Evolutionary conservation across 2,329 filamentous ascomycete species (phyloP), one percentile per base, ranked within the genome.

Genomic region (Ramichloridium luteum): DNA sequence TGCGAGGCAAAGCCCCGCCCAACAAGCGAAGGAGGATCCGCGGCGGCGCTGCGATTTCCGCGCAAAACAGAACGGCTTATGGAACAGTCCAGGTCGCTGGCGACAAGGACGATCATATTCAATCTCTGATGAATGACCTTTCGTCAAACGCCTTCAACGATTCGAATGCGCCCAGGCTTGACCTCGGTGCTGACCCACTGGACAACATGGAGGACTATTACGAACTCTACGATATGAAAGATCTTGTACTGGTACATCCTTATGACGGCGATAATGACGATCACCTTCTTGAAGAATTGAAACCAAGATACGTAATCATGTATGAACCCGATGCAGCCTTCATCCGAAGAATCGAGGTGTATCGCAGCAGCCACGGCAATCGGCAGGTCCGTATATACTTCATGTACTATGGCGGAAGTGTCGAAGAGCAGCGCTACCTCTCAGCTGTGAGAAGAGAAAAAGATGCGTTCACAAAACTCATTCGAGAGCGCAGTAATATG

Each of bases 181-280:
- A 88, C 36, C 67, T 92, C 14, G 65, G 75, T 2, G 64, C 73
- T 4, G 90, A 96, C 55, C 79, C 83, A 1, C 65, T 94, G 5
- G 80, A 93, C 28, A 72, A 93, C 51, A 88, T 90, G 80, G 86
- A 94, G 41, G 79, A 88, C 44, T 90, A 79, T 59, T 96, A 86
- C 53, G 74, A 90, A 54, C 68, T 96, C 17, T 93, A 88, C 54
- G 82, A 93, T 33, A 90, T 92, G 75, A 72, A 83, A 45, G 82
- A 93, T 44, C 64, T 96, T 13, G 69, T 96, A 9, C 74, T 93
- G 25, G 68, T 96, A 12, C 90, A 96, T 54, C 80, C 90, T 1
- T 98, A 93, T 54, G 85, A 93, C 37, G 86, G 86, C 8, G 90
- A 96, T 53, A 80, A 88, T 62, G 90, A 98, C 54, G 90, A 96